These are phyloP conservation scores for Curvularia sp. DNA, from an alignment of 2,329 filamentous ascomycete species.

Conservation along the genomic window DNA sequence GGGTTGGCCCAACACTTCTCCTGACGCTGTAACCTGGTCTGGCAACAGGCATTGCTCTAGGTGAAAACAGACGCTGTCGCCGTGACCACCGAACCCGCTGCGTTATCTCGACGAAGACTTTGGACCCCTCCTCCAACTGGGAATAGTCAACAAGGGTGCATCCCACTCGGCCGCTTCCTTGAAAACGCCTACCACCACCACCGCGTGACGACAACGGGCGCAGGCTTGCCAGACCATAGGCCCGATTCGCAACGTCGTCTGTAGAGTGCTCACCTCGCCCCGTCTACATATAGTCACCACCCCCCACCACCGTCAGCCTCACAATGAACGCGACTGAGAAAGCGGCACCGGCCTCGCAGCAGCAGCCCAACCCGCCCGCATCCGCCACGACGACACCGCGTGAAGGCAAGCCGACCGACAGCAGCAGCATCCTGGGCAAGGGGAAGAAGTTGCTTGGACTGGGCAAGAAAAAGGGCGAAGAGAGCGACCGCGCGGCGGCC, in stretches of 20 bases:
- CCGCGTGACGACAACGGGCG: conserved; percentile 18
- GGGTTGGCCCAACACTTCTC: conserved; percentile 3
- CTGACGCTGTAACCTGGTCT: not conserved
- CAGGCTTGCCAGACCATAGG: conserved; percentile 13
- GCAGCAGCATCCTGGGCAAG: conserved; percentile 39
- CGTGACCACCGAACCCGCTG: not conserved
- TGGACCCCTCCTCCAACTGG: not conserved
- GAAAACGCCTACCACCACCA: conserved; percentile 16
- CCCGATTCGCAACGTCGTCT: conserved; percentile 16
- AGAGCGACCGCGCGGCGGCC: conserved; percentile 19
- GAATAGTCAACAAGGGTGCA: conserved; percentile 17
- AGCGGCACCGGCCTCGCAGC: conserved; percentile 12
- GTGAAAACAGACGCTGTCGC: not conserved
- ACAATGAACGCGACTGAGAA: conserved; percentile 20
- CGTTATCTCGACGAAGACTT: not conserved
- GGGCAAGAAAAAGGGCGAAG: conserved; percentile 45
- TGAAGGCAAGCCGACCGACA: conserved; percentile 35
- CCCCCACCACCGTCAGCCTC: not conserved
- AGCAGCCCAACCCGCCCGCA: conserved; percentile 19
- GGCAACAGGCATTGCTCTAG: not conserved
- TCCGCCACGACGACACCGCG: conserved; percentile 27
- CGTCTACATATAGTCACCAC: not conserved
- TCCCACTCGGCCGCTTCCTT: conserved; percentile 22
- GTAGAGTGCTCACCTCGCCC: conserved; percentile 3
- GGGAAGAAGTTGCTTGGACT: conserved; percentile 49